phyloP scores from a whole-genome alignment of 1,284 basidiomycete species.

The Pyrrhoderma noxium region DNA sequence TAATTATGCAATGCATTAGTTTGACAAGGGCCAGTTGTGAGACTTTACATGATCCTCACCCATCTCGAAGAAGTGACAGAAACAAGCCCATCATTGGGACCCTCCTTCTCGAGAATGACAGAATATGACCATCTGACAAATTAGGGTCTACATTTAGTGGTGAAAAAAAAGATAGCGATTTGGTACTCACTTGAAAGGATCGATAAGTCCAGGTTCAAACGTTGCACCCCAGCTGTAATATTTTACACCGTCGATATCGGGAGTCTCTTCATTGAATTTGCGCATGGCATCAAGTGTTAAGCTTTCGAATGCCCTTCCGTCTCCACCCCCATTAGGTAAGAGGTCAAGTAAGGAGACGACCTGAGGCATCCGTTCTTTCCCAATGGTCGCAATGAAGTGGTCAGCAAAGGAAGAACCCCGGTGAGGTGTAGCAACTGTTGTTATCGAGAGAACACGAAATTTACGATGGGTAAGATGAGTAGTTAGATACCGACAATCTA shows the following conservation, averaged over 20 bases:
- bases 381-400: constrained; percentile 80
- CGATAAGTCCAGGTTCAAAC: constrained; percentile 81
- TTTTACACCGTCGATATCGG: constrained; percentile 67
- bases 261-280: constrained; percentile 79
- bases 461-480: constrained; percentile 60
- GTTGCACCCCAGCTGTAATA: constrained; percentile 94
- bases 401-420: constrained; percentile 65
- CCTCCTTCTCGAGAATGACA: constrained; percentile 83
- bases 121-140: constrained; percentile 63
- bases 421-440: constrained; percentile 51
- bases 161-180: neutral
- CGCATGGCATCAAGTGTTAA: constrained; percentile 84
- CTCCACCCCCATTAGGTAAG: constrained; percentile 80
- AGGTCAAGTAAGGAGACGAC: constrained; percentile 67
- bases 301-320: constrained; percentile 85
- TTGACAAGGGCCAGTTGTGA: constrained; percentile 8
- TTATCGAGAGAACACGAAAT: constrained; percentile 43
- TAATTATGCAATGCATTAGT: constrained; percentile 23
- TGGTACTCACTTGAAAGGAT: constrained; percentile 69
- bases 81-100: constrained; percentile 88
- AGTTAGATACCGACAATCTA: constrained; percentile 87
- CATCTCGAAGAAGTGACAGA: constrained; percentile 79
- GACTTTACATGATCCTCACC: constrained; percentile 34
- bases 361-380: constrained; percentile 55
- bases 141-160: neutral